A percentile compares a stretch with the other conserved stretches of the same genome.
These are phyloP conservation scores for Taxillus chinensis DNA, from an alignment of 164 flowering plant species.

Conservation along the genomic window DNA sequence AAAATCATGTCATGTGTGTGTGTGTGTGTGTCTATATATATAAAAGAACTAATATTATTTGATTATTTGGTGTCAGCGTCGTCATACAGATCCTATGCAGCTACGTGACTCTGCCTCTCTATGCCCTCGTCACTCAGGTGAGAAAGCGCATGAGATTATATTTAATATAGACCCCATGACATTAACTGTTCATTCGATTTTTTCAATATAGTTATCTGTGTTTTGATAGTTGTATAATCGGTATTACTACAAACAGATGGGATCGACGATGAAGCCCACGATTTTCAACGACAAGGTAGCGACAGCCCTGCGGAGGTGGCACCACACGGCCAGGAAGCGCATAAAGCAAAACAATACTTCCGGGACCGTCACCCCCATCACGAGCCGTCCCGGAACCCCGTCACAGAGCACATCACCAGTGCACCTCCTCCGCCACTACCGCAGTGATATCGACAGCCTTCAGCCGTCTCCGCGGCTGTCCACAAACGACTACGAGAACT, in stretches of 20 bases:
- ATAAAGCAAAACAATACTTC: slow-evolving; percentile 5
- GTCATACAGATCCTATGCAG: slow-evolving; percentile 56
- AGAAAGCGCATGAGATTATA: not conserved
- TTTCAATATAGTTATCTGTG: no score
- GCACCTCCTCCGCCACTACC: slow-evolving; percentile 7
- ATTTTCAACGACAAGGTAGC: slow-evolving; percentile 8
- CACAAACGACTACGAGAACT: not conserved
- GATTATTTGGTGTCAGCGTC: slow-evolving; percentile 19
- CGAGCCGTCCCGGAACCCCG: slow-evolving; percentile 5
- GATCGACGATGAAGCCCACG: slow-evolving; percentile 9
- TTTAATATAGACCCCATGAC: no score
- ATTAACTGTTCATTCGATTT: no score
- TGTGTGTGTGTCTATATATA: not conserved
- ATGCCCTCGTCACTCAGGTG: slow-evolving; percentile 87
- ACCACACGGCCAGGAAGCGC: slow-evolving; percentile 8
- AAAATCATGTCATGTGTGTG: no score
- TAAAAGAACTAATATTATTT: not conserved
- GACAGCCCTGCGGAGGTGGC: slow-evolving; percentile 7
- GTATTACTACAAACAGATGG: slow-evolving; percentile 1
- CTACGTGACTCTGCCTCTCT: slow-evolving; percentile 81
- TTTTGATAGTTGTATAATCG: no score
- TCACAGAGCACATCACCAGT: slow-evolving; percentile 2
- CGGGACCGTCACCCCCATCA: slow-evolving; percentile 3
- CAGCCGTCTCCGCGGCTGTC: slow-evolving; percentile 4
- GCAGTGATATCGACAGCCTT: slow-evolving; percentile 7